These are phyloP conservation scores for Fusarium odoratissimum DNA, from an alignment of 2,329 filamentous ascomycete genomes.

Conservation along the genomic window DNA sequence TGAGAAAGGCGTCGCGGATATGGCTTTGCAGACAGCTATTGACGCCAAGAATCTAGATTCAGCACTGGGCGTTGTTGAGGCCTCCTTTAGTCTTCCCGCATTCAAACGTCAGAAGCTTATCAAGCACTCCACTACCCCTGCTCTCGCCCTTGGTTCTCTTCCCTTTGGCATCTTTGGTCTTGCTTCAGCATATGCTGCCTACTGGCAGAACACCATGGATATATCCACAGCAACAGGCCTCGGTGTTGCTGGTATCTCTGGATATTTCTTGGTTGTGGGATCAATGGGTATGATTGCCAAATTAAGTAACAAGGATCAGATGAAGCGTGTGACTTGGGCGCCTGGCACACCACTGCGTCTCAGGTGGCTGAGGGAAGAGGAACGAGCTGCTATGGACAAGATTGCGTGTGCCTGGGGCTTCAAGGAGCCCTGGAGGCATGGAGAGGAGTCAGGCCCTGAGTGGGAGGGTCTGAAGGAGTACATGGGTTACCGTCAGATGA, in stretches of 20 bases:
- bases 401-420: constrained; percentile 94
- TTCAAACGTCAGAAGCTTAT: constrained; percentile 76
- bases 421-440: constrained; percentile 79
- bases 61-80: constrained; percentile 80
- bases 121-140: constrained; percentile 71
- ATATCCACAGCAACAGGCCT: constrained; percentile 78
- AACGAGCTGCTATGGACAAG: constrained; percentile 86
- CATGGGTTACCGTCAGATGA: constrained; percentile 85
- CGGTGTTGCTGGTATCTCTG: constrained; percentile 82
- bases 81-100: constrained; percentile 73
- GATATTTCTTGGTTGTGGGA: constrained; percentile 84
- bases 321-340: constrained; percentile 92
- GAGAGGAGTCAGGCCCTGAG: constrained; percentile 90
- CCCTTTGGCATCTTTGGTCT: constrained; percentile 77
- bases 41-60: constrained; percentile 80
- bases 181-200: constrained; percentile 63
- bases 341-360: constrained; percentile 82
- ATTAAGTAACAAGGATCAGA: constrained; percentile 92
- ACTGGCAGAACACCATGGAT: constrained; percentile 77
- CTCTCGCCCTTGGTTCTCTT: constrained; percentile 65
- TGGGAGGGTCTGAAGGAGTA: constrained; percentile 90
- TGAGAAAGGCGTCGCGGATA: constrained; percentile 74
- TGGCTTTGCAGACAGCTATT: constrained; percentile 83
- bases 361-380: constrained; percentile 90
- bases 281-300: constrained; percentile 87